Evolutionary conservation across 1,284 basidiomycete genomes (phyloP).

Genomic region (Ceratobasidium sp.): DNA sequence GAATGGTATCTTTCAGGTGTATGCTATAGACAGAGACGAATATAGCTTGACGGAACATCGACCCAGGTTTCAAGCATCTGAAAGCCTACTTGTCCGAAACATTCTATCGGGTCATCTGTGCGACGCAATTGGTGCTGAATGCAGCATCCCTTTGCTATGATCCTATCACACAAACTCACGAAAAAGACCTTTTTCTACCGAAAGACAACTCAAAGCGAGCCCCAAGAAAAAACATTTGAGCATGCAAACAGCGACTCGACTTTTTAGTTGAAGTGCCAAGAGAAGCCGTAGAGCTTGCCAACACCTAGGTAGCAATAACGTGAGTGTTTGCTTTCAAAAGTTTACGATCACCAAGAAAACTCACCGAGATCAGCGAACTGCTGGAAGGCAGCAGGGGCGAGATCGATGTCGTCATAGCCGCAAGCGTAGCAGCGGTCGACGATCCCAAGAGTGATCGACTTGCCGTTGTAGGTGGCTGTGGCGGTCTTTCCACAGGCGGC

Average conservation of each 20-base stretch:
- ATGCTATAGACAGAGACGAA: too few relatives aligned
- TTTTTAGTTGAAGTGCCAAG: slow-evolving; percentile 31
- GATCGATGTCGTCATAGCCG: slow-evolving; percentile 8
- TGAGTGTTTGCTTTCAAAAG: neutral
- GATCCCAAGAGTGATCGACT: neutral
- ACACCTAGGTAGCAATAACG: neutral
- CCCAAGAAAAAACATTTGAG: neutral
- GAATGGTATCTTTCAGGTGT: too few relatives aligned
- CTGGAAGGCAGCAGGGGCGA: slow-evolving; percentile 12
- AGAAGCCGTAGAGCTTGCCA: slow-evolving; percentile 34
- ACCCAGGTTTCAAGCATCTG: too few relatives aligned
- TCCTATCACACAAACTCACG: too few relatives aligned
- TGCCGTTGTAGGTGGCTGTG: neutral
- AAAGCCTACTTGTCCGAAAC: too few relatives aligned
- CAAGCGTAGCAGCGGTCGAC: slow-evolving; percentile 17
- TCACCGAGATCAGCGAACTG: slow-evolving; percentile 24
- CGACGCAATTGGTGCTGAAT: too few relatives aligned
- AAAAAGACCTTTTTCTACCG: too few relatives aligned
- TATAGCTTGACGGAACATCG: too few relatives aligned
- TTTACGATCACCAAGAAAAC: neutral
- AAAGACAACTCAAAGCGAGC: neutral
- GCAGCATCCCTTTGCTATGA: too few relatives aligned
- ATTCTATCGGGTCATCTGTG: too few relatives aligned
- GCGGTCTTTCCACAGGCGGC: slow-evolving; percentile 17
- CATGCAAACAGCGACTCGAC: neutral